Evolutionary conservation across 768 basidiomycete species (phyloP).

Genomic region (Kwoniella botswanensis): DNA sequence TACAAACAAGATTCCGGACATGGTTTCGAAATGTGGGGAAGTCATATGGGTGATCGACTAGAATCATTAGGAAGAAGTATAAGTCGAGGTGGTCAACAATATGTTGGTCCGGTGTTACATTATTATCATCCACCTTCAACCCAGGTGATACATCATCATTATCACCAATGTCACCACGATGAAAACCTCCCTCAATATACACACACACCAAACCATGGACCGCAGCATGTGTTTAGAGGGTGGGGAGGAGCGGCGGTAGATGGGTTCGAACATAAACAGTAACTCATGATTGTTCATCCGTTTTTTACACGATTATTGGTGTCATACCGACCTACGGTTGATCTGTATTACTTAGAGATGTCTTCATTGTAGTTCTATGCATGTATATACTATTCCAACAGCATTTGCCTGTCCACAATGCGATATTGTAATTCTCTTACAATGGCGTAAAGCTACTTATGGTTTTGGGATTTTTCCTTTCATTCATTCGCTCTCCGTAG

Average conservation of each 20-base stretch:
- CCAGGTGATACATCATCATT: constrained; percentile 7
- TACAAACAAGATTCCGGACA: background rate
- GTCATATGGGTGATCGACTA: background rate
- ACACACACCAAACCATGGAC: background rate
- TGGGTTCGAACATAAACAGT: constrained; percentile 8
- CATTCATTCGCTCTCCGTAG: constrained; percentile 28
- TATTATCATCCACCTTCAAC: background rate
- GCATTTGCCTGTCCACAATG: too few relatives aligned
- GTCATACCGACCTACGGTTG: background rate
- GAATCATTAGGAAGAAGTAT: background rate
- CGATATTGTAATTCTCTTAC: too few relatives aligned
- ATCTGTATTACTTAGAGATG: background rate
- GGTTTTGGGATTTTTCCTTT: too few relatives aligned
- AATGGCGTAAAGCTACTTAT: too few relatives aligned
- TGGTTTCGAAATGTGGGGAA: constrained; percentile 10
- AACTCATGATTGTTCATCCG: background rate
- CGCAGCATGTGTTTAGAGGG: background rate
- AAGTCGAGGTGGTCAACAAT: background rate
- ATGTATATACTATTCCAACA: too few relatives aligned
- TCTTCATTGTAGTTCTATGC: too few relatives aligned
- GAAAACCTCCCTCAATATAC: background rate
- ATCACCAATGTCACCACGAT: constrained; percentile 7
- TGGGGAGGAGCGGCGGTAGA: background rate
- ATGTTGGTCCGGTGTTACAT: background rate
- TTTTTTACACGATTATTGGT: background rate